A percentile compares a stretch with the other conserved stretches of the same genome.
Evolutionary conservation across 352 stramenopile species (phyloP).

Genomic region (Aphanomyces euteiches): DNA sequence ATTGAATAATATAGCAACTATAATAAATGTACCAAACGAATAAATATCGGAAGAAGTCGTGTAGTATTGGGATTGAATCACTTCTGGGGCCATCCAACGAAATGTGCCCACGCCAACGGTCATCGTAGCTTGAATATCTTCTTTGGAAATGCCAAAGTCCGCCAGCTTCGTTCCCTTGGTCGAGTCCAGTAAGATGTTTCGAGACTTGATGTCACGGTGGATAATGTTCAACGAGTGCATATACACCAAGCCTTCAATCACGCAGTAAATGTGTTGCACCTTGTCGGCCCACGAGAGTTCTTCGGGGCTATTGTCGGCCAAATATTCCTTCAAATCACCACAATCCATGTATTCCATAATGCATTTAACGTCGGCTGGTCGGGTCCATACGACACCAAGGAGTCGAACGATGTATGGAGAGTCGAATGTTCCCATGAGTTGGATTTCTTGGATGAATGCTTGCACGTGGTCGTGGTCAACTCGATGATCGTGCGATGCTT

Average conservation of each 20-base stretch:
- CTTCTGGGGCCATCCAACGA: conserved; percentile 11
- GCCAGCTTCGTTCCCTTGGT: too few relatives aligned
- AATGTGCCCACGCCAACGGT: neutral
- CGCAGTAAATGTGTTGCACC: neutral
- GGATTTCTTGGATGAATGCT: conserved; percentile 19
- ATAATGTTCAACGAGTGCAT: too few relatives aligned
- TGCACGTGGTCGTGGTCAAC: neutral
- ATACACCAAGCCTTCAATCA: neutral
- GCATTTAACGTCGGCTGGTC: neutral
- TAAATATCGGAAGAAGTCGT: conserved; percentile 17
- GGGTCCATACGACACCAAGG: conserved; percentile 5
- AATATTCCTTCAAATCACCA: conserved; percentile 38
- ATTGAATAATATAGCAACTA: too few relatives aligned
- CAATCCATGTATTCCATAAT: conserved; percentile 45
- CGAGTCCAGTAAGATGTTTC: too few relatives aligned
- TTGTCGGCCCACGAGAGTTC: conserved; percentile 6
- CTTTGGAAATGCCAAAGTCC: too few relatives aligned
- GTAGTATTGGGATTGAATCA: conserved; percentile 26
- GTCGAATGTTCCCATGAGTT: conserved; percentile 11
- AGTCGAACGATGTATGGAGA: conserved; percentile 13
- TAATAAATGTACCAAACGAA: neutral
- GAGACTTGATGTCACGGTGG: too few relatives aligned
- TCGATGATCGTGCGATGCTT: neutral
- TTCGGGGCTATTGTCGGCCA: neutral
- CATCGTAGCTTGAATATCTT: conserved; percentile 25